Conservation (phyloP, 306 rosid species). For the Alnus rubra region DNA sequence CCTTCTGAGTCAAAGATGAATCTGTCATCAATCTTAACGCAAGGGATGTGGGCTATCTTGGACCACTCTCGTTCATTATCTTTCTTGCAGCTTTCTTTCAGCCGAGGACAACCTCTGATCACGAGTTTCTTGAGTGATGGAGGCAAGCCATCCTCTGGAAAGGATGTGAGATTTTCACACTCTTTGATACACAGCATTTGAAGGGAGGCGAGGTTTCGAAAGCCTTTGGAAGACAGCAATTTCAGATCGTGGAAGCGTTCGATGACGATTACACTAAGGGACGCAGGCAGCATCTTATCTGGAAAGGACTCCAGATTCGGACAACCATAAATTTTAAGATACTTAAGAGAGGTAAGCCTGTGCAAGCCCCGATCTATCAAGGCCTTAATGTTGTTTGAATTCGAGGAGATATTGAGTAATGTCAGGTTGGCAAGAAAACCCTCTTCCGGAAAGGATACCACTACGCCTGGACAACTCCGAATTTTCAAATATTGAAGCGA, state of each 20-base stretch:
- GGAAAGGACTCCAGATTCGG: conserved; percentile 9
- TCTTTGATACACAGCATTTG: fast-evolving
- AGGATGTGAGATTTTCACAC: not conserved
- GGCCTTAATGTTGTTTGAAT: not conserved
- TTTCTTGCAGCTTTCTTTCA: not conserved
- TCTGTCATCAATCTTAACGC: not conserved
- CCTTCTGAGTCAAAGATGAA: too few species aligned
- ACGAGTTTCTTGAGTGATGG: fast-evolving
- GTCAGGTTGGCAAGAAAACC: conserved; percentile 24
- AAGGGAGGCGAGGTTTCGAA: conserved; percentile 31
- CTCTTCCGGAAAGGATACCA: not conserved
- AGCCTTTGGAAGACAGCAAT: not conserved
- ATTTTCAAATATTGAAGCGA: not conserved
- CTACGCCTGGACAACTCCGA: not conserved
- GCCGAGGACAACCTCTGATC: fast-evolving
- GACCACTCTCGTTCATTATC: not conserved
- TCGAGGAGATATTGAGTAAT: fast-evolving
- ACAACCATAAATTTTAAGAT: not conserved
- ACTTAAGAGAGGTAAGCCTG: conserved; percentile 21
- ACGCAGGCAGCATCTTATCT: conserved; percentile 14
- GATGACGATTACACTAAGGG: conserved; percentile 8
- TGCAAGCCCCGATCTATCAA: conserved; percentile 15
- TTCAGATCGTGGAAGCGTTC: not conserved
- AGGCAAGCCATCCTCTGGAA: conserved; percentile 7
- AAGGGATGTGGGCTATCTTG: conserved; percentile 5